These are phyloP conservation scores for Balamuthia mandrillaris DNA, from an alignment of 208 protist genomes.

Conservation along the genomic window DNA sequence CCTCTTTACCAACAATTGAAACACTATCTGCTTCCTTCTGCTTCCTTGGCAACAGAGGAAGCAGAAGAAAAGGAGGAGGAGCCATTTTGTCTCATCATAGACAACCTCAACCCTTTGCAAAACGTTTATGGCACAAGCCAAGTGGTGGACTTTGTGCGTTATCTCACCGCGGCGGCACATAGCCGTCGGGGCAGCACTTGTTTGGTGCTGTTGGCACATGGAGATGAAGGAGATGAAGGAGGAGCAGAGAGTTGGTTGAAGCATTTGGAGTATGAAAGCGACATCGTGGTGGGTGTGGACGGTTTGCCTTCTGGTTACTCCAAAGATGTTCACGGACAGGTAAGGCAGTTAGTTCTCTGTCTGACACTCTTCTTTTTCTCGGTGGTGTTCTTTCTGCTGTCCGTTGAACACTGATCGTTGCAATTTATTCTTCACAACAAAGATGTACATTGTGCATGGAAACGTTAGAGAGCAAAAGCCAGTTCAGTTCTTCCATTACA, in stretches of 20 bases:
- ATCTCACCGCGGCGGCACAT: background rate
- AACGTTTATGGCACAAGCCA: background rate
- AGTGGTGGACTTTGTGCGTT: background rate
- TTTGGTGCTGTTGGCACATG: background rate
- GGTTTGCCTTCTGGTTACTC: background rate
- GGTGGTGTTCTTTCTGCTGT: too few relatives aligned
- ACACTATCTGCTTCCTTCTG: background rate
- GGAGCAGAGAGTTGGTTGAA: background rate
- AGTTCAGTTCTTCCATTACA: too few relatives aligned
- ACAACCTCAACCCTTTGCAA: conserved; percentile 3
- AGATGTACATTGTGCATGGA: too few relatives aligned
- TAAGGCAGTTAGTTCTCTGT: too few relatives aligned
- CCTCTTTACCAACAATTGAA: conserved; percentile 1
- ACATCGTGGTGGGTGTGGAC: background rate
- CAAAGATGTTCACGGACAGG: conserved; percentile 1
- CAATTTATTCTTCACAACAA: too few relatives aligned
- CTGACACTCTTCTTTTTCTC: too few relatives aligned
- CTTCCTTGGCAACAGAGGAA: too few relatives aligned
- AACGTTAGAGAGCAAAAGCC: too few relatives aligned
- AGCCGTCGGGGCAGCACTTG: background rate
- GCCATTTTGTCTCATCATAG: conserved; percentile 15
- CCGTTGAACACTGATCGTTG: too few relatives aligned
- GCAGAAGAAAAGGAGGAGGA: background rate
- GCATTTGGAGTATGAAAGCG: background rate
- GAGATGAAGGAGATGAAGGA: background rate